phyloP scores from a whole-genome alignment of 2,329 filamentous ascomycete species.

The Scedosporium boydii region DNA sequence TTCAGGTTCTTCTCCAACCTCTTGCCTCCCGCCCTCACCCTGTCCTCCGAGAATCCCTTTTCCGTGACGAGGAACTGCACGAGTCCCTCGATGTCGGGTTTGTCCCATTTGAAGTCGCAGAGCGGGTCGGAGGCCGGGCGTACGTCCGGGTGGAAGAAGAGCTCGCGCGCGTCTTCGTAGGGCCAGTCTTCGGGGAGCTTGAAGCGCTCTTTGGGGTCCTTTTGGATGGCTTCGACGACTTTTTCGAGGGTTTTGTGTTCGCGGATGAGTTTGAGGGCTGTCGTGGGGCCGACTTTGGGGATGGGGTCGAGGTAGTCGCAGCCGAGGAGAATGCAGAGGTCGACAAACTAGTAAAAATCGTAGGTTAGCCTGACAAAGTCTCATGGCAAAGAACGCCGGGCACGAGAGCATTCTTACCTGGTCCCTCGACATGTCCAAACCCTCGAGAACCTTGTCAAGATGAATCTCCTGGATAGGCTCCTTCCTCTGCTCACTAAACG shows the following conservation, averaged over 20 bases:
- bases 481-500: conserved; percentile 94
- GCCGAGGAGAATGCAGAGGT: conserved; percentile 92
- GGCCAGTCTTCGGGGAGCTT: conserved; percentile 94
- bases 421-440: conserved; percentile 75
- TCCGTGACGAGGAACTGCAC: conserved; percentile 84
- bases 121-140: conserved; percentile 70
- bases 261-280: conserved; percentile 86
- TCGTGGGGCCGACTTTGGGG: conserved; percentile 85
- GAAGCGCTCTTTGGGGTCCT: conserved; percentile 70
- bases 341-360: conserved; percentile 62
- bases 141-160: conserved; percentile 90
- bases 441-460: conserved; percentile 76
- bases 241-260: conserved; percentile 84
- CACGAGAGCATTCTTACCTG: conserved; percentile 45
- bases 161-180: conserved; percentile 77
- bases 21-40: conserved; percentile 69
- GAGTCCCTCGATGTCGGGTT: conserved; percentile 80
- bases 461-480: conserved; percentile 96
- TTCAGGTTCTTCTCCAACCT: conserved; percentile 86
- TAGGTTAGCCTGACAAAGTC: too few relatives aligned
- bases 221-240: conserved; percentile 71
- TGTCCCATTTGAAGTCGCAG: conserved; percentile 98
- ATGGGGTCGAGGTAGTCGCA: conserved; percentile 97
- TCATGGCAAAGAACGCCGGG: neutral
- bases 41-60: conserved; percentile 95